Conservation (phyloP, 768 basidiomycete species). For the Suillus subaureus region DNA sequence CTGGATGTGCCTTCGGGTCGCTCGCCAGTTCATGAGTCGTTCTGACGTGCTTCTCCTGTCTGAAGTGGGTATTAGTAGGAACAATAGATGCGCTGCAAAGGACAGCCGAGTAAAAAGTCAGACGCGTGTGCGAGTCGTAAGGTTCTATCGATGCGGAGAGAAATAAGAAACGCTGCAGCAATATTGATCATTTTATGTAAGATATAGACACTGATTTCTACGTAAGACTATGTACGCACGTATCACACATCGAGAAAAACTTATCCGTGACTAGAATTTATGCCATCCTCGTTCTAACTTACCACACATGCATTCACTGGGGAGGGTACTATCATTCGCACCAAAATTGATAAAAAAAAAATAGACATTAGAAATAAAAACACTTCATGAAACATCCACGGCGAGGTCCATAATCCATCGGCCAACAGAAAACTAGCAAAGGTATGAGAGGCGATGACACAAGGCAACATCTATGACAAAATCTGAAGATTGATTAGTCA, state of each 20-base stretch:
- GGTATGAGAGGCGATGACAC: slow-evolving; percentile 35
- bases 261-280: background rate
- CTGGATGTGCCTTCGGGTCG: background rate
- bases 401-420: slow-evolving; percentile 1
- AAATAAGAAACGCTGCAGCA: too few species aligned
- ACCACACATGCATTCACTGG: background rate
- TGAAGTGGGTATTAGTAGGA: background rate
- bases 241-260: background rate
- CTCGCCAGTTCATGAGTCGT: background rate
- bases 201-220: background rate
- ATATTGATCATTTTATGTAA: background rate
- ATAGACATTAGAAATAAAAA: slow-evolving; percentile 32
- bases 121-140: background rate
- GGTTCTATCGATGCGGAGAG: too few species aligned
- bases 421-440: background rate
- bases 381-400: slow-evolving; percentile 8
- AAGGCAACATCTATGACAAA: slow-evolving; percentile 1
- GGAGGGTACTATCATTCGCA: background rate
- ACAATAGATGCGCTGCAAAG: background rate
- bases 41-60: background rate
- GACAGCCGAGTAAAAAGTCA: background rate
- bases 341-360: slow-evolving; percentile 8
- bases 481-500: background rate
- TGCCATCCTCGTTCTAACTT: background rate
- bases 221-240: background rate